Evolutionary conservation across 805 yeast species (phyloP).

Genomic region (Nakazawaea ishiwadae): DNA sequence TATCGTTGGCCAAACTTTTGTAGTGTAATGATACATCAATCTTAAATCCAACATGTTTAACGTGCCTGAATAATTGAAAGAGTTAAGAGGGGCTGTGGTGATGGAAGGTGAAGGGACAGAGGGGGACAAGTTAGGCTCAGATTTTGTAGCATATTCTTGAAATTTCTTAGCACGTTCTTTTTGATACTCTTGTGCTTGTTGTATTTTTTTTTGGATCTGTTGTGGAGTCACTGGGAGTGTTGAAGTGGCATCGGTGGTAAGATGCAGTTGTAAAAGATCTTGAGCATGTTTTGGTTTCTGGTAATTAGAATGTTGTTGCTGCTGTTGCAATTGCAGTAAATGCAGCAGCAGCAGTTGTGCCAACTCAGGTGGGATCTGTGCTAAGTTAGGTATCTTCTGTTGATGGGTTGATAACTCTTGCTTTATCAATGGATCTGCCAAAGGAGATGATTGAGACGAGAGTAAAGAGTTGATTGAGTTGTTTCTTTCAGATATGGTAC

Average conservation of each 20-base stretch:
- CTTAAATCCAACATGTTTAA: conserved; percentile 73
- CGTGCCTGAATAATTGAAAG: conserved; percentile 21
- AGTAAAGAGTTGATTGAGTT: conserved; percentile 11
- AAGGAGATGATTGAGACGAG: conserved; percentile 13
- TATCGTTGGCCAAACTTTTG: conserved; percentile 80
- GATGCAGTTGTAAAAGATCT: too few species aligned
- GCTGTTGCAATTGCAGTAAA: conserved; percentile 2
- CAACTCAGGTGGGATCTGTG: neutral
- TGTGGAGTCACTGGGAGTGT: conserved; percentile 8
- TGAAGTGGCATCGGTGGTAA: neutral
- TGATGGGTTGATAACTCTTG: conserved; percentile 7
- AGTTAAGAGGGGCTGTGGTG: neutral
- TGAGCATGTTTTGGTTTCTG: neutral
- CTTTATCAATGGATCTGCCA: conserved; percentile 3
- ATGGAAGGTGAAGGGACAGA: conserved; percentile 7
- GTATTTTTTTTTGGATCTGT: conserved; percentile 10
- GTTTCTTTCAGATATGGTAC: conserved; percentile 3
- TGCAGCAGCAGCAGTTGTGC: conserved; percentile 1
- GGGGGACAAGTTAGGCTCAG: conserved; percentile 11
- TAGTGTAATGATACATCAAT: conserved; percentile 83
- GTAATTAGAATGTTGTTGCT: neutral
- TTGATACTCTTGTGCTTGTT: conserved; percentile 8
- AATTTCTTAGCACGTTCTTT: conserved; percentile 9
- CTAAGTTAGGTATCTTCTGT: neutral
- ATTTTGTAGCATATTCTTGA: conserved; percentile 13